Evolutionary conservation across 176 grass and related monocot species (phyloP), one percentile per base, ranked within the genome.

Genomic region (Aegilops longissima): DNA sequence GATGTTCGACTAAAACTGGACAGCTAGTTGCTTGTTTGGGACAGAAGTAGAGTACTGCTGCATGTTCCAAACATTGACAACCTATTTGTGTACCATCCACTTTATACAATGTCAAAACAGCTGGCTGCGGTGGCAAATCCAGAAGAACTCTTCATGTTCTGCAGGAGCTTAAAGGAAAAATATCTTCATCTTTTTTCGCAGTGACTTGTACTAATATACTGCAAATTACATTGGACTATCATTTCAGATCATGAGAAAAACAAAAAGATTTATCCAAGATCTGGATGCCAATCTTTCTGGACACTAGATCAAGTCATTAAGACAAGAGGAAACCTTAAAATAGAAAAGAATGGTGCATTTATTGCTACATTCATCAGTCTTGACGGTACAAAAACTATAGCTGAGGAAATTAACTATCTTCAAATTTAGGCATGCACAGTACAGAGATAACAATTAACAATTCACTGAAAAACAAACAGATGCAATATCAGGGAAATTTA

Each of bases 351-450:
- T 7, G 17, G 29, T 67, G 42, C 82, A 34, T 65, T 24, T 29
- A 12, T 85, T 85, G 13, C 61, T 67, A 77, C 1, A 40, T 49
- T 85, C 36, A 17, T 66, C 24, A 51, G 56, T 85, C 70, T 62
- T 33, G 73, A 65, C 18, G 4, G 0, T 35, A 47, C n/a, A 70
- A 35, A 14, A 68, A 75, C 7, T 30, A 56, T 79, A 75, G 68
- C 38, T 49, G 49, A 63, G 52, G 25, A 83, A 59, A 75, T 14
- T 39, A 65, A 73, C 21, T 75, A 31, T 20, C 73, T 20, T 42
- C 42, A 67, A 35, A 78, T 68, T 85, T 51, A 73, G 56, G 25
- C 18, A 70, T 65, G 35, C 11, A 56, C 44, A 42, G 36, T 31
- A 4, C 25, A 83, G 12, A 30, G 36, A 83, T 30, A 76, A 83